Percentiles rank a stretch among this genome's conserved stretches.
These are phyloP conservation scores for Fusarium setosum DNA, from an alignment of 2,329 filamentous ascomycete genomes.

Conservation along the genomic window DNA sequence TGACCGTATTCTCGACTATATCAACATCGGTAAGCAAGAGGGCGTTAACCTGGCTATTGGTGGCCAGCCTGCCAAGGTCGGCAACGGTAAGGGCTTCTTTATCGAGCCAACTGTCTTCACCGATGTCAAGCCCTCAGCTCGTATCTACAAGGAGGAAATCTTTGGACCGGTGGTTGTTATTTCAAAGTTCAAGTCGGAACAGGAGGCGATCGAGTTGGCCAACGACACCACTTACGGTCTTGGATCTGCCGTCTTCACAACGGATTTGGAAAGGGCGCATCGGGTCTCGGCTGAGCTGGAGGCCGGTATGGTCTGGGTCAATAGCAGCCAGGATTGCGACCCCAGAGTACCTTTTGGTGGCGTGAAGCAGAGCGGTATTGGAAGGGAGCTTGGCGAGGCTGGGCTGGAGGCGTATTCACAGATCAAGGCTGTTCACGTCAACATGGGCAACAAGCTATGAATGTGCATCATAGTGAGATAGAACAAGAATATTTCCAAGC, in stretches of 20 bases:
- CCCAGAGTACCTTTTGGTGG: background rate
- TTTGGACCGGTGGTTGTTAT: background rate
- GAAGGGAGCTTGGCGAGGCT: background rate
- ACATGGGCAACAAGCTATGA: constrained; percentile 4
- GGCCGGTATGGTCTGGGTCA: constrained; percentile 1
- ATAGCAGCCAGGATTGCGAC: constrained; percentile 4
- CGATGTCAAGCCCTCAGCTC: background rate
- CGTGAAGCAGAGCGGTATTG: constrained; percentile 6
- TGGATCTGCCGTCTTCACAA: background rate
- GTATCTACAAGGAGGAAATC: constrained; percentile 1
- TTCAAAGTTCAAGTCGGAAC: background rate
- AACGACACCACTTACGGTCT: background rate
- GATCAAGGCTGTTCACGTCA: background rate
- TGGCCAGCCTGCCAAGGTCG: background rate
- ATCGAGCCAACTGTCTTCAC: background rate
- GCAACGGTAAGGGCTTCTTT: background rate
- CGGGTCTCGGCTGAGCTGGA: background rate
- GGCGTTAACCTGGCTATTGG: background rate
- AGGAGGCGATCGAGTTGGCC: background rate
- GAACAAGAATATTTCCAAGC: no score
- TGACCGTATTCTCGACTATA: background rate
- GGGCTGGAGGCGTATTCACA: background rate
- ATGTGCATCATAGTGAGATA: no score
- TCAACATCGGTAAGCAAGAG: background rate
- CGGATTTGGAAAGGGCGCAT: background rate